Conservation (phyloP, 495 filamentous ascomycete species). For the Neurospora hispaniola region DNA sequence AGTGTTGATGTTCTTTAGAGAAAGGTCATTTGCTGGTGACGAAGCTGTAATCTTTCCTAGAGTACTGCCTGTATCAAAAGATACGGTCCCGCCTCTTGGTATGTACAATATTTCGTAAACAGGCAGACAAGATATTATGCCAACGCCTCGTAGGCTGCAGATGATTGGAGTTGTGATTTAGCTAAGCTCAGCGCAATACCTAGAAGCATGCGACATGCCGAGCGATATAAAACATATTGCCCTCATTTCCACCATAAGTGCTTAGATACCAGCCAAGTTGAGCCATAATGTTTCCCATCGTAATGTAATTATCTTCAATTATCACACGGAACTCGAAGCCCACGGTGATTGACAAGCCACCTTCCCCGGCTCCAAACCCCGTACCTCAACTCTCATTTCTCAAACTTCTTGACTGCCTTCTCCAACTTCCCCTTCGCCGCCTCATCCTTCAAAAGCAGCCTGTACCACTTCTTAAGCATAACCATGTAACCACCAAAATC, state of each 20-base stretch:
- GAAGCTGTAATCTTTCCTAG: too few species aligned
- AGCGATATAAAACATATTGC: neutral
- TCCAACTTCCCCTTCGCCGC: conserved; percentile 29
- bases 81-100: too few species aligned
- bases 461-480: conserved; percentile 30
- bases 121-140: too few species aligned
- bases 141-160: too few species aligned
- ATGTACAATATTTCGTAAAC: too few species aligned
- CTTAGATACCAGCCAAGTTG: neutral
- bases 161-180: neutral
- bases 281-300: neutral
- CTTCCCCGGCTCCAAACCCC: too few species aligned
- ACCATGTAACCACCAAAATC: conserved; percentile 24
- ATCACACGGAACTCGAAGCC: neutral
- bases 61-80: too few species aligned
- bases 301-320: neutral
- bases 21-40: too few species aligned
- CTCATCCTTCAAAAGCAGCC: conserved; percentile 20
- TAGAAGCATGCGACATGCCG: neutral
- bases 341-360: neutral
- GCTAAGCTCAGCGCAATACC: neutral
- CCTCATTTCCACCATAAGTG: neutral
- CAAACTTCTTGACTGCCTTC: conserved; percentile 28
- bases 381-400: conserved; percentile 14
- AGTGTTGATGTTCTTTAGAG: too few species aligned